Evolutionary conservation across 129 eudicot genomes (phyloP), one percentile per base, ranked within the genome.

Genomic region (Artemisia argyi): DNA sequence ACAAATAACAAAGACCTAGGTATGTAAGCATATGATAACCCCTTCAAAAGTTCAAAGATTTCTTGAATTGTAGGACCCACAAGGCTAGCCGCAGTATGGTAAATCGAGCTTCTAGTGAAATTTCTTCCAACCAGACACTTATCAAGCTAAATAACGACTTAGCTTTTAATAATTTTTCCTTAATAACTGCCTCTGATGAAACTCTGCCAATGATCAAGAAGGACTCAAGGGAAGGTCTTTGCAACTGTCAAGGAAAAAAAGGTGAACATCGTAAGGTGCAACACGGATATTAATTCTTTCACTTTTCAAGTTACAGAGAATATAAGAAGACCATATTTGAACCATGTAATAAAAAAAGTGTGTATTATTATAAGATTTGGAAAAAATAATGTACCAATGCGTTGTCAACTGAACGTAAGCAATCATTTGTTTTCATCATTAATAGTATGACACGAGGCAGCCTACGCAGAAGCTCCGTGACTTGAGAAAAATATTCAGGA

Each of bases 361-460:
- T 20, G 22, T 20, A 20, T 0, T 20, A 20, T 20, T 20, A 20
- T 20, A 20, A 20, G 22, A 20, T 20, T 20, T 20, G 22, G 22
- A 20, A 20, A 20, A 20, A 20, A 18, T n/a, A 66, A 56, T 79
- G 13, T 88, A 90, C 98, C 98, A 94, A 76, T 65, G 88, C 76
- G 15, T 80, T 86, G 83, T 88, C 85, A 66, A 94, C 96, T 67
- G 98, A 78, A 30, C 96, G 89, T 55, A 90, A 81, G 84, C 98
- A 94, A 78, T 94, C 98, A 61, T 94, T 90, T 67, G 98, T 94
- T 81, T 94, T 94, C 57, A 94, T 89, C 98, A 90, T 94, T 64
- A 88, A 55, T 73, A 94, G 90, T 65, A 94, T 88, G 42, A 94
- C 98, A 63, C 96, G 97, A 3, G 98, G 98, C 72, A 94, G 81